Evolutionary conservation across 2,329 filamentous ascomycete species (phyloP), one percentile per base, ranked within the genome.

Genomic region (Cercospora sp.): DNA sequence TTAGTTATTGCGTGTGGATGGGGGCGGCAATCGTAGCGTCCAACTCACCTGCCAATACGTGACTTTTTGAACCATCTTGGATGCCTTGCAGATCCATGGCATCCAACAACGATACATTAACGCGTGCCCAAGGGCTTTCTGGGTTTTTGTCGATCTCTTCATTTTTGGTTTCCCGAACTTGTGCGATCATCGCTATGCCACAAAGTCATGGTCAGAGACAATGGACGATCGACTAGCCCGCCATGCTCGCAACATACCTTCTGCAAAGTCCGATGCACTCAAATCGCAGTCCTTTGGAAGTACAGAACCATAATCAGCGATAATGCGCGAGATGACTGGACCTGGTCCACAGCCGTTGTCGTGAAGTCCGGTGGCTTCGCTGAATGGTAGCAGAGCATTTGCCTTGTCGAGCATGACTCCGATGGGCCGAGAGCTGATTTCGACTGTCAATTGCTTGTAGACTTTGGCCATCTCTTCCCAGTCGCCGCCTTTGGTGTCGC

Each of bases 281-380:
- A 79, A 60, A 12, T 37, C 51, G 59, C 70, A 70, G 10, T n/a
- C 30, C 2, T 51, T 12, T 2, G 75, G 72, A 2, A 79, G 61
- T 2, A 51, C 34, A 12, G 45, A 1, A 32, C 73, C 73, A 61
- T 77, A 73, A 5, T 72, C 63, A 4, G 62, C 9, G 37, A 79
- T 71, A 40, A 79, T 34, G 16, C 67, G 69, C 1, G 68, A 43
- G 26, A 75, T 75, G 37, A 76, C 71, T 0, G 73, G 69, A 5
- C 77, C 77, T 5, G 77, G 76, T 0, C 77, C 77, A 62, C 74
- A 75, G 58, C 77, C 77, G 57, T 77, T 73, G 67, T 79, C 77
- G 34, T 76, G 72, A 43, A 79, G 75, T 0, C 70, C 71, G 0
- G 73, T 74, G 3, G 77, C 77, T 43, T 72, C 51, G 10, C 69